Conservation (phyloP, 2,329 filamentous ascomycete species). For the Penicillium decumbens region DNA sequence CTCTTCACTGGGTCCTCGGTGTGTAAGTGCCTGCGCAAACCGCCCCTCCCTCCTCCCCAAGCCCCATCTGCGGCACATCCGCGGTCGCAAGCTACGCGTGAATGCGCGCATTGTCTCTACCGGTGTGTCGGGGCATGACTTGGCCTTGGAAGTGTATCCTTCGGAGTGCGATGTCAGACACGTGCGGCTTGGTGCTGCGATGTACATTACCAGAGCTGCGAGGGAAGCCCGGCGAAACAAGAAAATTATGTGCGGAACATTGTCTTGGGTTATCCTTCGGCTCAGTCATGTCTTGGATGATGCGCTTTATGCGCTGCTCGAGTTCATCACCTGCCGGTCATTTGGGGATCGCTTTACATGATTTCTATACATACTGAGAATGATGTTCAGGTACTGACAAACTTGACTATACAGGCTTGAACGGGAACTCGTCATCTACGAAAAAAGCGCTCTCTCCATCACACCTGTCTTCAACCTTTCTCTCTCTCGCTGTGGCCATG, state of each 20-base stretch:
- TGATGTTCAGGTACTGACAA: background rate
- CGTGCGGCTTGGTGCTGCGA: slow-evolving; percentile 7
- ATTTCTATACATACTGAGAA: background rate
- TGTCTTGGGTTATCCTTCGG: background rate
- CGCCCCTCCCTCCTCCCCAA: slow-evolving; percentile 11
- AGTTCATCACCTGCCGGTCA: background rate
- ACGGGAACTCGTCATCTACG: background rate
- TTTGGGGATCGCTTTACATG: background rate
- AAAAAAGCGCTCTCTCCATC: background rate
- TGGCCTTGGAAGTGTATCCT: background rate
- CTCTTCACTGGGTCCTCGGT: background rate
- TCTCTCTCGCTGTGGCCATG: slow-evolving; percentile 48
- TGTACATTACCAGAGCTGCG: background rate
- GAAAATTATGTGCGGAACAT: background rate
- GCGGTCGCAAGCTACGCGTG: slow-evolving; percentile 4
- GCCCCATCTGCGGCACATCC: background rate
- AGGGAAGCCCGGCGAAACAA: background rate
- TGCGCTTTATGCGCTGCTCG: background rate
- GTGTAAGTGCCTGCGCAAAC: slow-evolving; percentile 17
- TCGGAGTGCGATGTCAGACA: slow-evolving; percentile 6
- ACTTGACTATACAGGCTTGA: slow-evolving; percentile 1
- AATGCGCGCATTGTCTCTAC: background rate
- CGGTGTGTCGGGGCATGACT: background rate
- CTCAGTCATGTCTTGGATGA: background rate
- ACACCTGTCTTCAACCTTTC: background rate